phyloP scores from a whole-genome alignment of 139 green algal species.

The Medakamo hakoo region DNA sequence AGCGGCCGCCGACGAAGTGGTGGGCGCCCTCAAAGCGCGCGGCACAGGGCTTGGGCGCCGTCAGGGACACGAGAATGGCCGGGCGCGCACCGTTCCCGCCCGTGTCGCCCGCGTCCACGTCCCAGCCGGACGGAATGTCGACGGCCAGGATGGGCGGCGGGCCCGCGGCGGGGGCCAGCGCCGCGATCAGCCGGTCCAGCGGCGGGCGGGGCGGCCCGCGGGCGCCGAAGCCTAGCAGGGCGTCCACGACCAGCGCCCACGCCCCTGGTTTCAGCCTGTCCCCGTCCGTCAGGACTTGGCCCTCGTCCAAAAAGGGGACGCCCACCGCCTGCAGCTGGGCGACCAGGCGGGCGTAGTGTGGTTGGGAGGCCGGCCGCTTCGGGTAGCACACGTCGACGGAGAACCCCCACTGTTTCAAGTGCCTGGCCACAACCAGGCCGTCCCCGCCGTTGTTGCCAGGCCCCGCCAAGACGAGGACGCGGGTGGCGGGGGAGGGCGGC shows the following conservation, averaged over 20 bases:
- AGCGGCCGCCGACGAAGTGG: conserved; percentile 90
- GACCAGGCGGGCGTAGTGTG: conserved; percentile 71
- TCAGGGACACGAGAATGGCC: conserved; percentile 85
- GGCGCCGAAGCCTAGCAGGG: conserved; percentile 96
- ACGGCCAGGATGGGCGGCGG: conserved; percentile 28
- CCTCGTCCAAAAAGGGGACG: conserved; percentile 43
- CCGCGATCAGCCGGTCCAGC: conserved; percentile 69
- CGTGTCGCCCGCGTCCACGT: conserved; percentile 54
- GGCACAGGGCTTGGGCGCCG: conserved; percentile 70
- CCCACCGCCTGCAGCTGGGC: conserved; percentile 41
- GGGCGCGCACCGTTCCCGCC: conserved; percentile 33
- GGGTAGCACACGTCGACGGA: conserved; percentile 56
- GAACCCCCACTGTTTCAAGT: conserved; percentile 85
- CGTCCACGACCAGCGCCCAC: conserved; percentile 77
- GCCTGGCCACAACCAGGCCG: conserved; percentile 81
- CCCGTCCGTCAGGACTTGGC: conserved; percentile 23
- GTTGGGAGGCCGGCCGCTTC: conserved; percentile 51
- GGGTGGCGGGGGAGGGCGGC: conserved; percentile 10
- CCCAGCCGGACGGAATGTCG: conserved; percentile 29
- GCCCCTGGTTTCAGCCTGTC: no score
- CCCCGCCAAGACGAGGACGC: conserved; percentile 70
- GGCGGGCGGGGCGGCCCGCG: conserved; percentile 65
- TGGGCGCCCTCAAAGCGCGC: conserved; percentile 38
- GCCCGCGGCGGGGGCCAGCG: conserved; percentile 8
- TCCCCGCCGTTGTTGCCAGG: conserved; percentile 98